Conservation (phyloP, 306 rosid species). For the Gastrolobium bilobum region DNA sequence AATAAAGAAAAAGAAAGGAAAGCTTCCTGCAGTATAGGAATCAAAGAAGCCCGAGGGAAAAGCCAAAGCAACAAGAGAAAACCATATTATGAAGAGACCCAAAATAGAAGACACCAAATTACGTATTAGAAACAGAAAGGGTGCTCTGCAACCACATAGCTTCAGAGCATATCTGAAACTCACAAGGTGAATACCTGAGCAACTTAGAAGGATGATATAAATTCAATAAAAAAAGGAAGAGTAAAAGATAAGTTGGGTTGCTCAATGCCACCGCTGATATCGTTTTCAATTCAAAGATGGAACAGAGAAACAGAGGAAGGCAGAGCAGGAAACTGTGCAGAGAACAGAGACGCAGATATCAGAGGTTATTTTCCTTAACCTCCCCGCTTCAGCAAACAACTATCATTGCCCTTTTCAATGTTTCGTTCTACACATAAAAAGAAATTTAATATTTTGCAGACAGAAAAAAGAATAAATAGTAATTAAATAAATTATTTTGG, state of each 20-base stretch:
- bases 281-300: conserved; percentile 8
- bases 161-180: conserved; percentile 37
- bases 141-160: conserved; percentile 22
- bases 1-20: not conserved
- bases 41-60: conserved; percentile 33
- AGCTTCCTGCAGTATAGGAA: conserved; percentile 39
- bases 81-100: conserved; percentile 29
- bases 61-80: conserved; percentile 39
- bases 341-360: conserved; percentile 38
- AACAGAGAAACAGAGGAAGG: conserved; percentile 49
- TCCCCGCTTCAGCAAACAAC: conserved; percentile 57
- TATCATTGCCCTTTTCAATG: conserved; percentile 55
- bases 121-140: conserved; percentile 38
- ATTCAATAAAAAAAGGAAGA: conserved; percentile 13
- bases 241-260: conserved; percentile 13
- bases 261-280: conserved; percentile 21
- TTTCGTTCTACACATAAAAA: not conserved
- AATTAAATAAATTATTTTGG: conserved; percentile 1
- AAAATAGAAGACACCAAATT: conserved; percentile 24
- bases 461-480: not conserved
- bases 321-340: conserved; percentile 36
- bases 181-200: conserved; percentile 9
- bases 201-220: conserved; percentile 40
- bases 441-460: not conserved
- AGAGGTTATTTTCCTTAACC: conserved; percentile 52